A percentile compares a stretch with the other conserved stretches of the same genome.
phyloP scores from a whole-genome alignment of 139 green algal species.

The Ettlia oleoabundans region DNA sequence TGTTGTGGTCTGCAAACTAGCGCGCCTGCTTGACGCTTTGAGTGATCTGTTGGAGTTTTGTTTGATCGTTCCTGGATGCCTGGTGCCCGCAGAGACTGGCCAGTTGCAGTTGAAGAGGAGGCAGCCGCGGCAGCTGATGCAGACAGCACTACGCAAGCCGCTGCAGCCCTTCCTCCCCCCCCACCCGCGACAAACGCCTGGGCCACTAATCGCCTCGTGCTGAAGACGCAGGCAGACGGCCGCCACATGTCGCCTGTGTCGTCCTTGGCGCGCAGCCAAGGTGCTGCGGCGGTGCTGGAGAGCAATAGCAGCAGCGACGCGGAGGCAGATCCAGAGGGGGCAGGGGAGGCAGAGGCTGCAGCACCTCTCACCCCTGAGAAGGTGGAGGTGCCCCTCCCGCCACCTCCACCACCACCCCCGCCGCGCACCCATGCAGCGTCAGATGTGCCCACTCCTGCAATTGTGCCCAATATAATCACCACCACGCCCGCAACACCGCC shows the following conservation, averaged over 20 bases:
- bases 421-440: not conserved
- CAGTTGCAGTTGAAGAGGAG: too few relatives aligned
- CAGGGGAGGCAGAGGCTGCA: not conserved
- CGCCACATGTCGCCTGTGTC: not conserved
- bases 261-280: not conserved
- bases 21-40: too few relatives aligned
- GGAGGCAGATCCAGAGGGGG: not conserved
- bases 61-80: too few relatives aligned
- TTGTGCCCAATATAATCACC: too few relatives aligned
- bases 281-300: not conserved
- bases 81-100: too few relatives aligned
- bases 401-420: not conserved
- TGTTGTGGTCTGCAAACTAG: too few relatives aligned
- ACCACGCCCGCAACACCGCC: too few relatives aligned
- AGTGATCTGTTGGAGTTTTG: too few relatives aligned
- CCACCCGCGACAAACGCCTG: not conserved
- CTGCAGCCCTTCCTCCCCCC: not conserved
- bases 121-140: not conserved
- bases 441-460: too few relatives aligned
- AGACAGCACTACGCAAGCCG: not conserved
- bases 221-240: not conserved
- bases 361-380: not conserved
- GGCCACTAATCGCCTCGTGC: constrained; percentile 1
- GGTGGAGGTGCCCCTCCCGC: not conserved
- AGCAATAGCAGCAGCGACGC: not conserved